phyloP scores from a whole-genome alignment of 768 basidiomycete species.

The Suillus occidentalis region DNA sequence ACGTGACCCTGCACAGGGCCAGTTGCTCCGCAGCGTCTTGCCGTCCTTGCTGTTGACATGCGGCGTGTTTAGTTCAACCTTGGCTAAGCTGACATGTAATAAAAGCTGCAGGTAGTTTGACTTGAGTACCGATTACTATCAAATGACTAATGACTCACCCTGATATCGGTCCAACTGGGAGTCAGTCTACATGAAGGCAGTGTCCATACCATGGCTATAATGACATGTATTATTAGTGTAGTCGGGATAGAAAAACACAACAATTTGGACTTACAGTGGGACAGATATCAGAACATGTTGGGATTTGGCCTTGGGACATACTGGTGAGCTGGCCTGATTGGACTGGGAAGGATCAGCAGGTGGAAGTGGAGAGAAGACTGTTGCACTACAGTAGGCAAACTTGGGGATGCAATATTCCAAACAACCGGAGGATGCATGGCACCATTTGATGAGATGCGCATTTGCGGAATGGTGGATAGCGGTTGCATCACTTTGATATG shows the following conservation, averaged over 20 bases:
- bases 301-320: too few relatives aligned
- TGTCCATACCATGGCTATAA: too few relatives aligned
- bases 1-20: background rate
- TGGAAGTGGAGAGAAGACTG: constrained; percentile 35
- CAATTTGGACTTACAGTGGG: too few relatives aligned
- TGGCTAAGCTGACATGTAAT: background rate
- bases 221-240: too few relatives aligned
- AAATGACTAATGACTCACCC: too few relatives aligned
- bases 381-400: constrained; percentile 21
- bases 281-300: too few relatives aligned
- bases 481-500: constrained; percentile 62
- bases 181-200: too few relatives aligned
- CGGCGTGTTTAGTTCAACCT: background rate
- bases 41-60: constrained; percentile 22
- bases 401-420: constrained; percentile 26
- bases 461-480: constrained; percentile 50
- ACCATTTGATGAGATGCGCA: constrained; percentile 52
- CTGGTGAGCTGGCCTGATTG: too few relatives aligned
- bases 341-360: too few relatives aligned
- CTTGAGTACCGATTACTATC: too few relatives aligned
- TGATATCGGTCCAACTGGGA: background rate
- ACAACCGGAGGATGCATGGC: constrained; percentile 50
- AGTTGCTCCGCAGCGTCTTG: background rate
- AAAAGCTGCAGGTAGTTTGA: background rate
- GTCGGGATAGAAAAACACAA: background rate